Conservation (phyloP, 371 early-diverging fungal genomes). For the Mucor mucedo region DNA sequence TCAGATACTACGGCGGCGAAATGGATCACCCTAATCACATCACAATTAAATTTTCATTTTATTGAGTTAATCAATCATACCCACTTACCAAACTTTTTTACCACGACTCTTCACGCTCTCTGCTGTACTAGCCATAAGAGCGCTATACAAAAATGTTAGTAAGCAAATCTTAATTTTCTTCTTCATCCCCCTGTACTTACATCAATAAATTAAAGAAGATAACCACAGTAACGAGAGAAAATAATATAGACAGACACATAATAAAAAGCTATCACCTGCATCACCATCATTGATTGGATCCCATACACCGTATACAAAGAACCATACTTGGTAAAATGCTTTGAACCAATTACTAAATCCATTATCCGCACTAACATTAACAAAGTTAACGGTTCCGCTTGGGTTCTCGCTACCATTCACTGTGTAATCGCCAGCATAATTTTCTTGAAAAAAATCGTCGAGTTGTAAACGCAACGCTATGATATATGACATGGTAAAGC, state of each 20-base stretch:
- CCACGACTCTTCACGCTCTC: constrained; percentile 12
- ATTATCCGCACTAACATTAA: constrained; percentile 1
- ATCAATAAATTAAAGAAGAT: constrained; percentile 21
- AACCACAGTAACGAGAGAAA: constrained; percentile 11
- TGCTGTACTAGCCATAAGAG: constrained; percentile 20
- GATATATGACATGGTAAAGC: constrained; percentile 4
- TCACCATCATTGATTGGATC: constrained; percentile 11
- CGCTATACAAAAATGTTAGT: constrained; percentile 1
- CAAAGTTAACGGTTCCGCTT: neutral
- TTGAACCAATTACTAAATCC: constrained; percentile 8
- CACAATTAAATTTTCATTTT: neutral
- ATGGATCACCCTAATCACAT: constrained; percentile 11
- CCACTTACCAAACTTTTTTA: constrained; percentile 16
- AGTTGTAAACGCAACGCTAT: neutral
- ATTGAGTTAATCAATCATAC: neutral
- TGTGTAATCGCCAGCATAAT: neutral
- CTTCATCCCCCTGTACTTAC: neutral
- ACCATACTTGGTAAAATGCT: constrained; percentile 14
- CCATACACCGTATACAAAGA: constrained; percentile 15
- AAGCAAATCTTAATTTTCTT: no score
- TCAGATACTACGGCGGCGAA: constrained; percentile 18
- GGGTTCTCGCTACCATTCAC: neutral
- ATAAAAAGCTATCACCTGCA: constrained; percentile 5
- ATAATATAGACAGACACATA: constrained; percentile 7
- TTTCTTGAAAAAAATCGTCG: constrained; percentile 12